phyloP scores from a whole-genome alignment of 2,329 filamentous ascomycete species.

The Dryadomyces quercivorus region DNA sequence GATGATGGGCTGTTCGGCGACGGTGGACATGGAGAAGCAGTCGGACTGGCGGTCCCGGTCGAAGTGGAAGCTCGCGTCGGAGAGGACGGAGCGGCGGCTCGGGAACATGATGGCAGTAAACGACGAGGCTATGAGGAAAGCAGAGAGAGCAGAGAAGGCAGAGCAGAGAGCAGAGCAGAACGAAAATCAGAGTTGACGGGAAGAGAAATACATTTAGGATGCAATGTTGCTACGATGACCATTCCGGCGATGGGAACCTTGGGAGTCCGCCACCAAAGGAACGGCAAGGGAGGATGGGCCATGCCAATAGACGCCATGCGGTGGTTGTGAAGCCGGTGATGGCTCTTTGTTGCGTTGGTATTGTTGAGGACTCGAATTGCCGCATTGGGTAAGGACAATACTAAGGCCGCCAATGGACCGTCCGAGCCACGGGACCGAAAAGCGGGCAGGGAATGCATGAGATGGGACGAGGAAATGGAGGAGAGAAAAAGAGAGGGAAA shows the following conservation, averaged over 20 bases:
- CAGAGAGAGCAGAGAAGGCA: no score
- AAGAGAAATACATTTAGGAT: no score
- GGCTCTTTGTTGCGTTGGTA: neutral
- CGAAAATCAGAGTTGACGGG: no score
- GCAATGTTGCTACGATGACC: no score
- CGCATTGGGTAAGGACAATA: neutral
- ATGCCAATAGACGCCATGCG: neutral
- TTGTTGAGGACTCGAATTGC: neutral
- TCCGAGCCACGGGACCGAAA: neutral
- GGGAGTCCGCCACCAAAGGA: no score
- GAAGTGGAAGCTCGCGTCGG: neutral
- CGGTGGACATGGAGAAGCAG: neutral
- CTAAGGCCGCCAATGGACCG: neutral
- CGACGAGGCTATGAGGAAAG: no score
- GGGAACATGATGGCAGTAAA: neutral
- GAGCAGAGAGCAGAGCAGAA: no score
- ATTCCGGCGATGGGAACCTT: no score
- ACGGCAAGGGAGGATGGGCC: neutral
- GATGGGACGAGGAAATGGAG: neutral
- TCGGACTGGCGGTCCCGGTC: neutral
- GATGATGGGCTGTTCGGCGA: neutral
- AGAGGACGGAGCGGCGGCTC: neutral
- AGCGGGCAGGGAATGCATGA: neutral
- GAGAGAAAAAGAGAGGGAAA: neutral
- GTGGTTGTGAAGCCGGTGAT: neutral